Base-by-base conservation (phyloP, 331 rosid genomes). In the Pyracantha coccinea region DNA sequence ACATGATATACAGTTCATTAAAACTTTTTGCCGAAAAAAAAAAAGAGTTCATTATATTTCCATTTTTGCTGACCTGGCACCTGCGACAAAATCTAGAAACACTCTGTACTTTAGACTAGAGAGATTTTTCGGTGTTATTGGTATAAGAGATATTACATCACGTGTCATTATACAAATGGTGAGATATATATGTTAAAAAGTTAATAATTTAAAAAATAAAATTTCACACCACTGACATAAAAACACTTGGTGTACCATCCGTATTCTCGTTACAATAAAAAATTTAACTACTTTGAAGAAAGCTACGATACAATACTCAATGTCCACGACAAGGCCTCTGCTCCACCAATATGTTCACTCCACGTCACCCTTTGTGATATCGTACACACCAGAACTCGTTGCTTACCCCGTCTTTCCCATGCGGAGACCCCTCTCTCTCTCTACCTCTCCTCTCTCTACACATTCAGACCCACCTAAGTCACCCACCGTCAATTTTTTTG, bases 391-490 rank as follows among this genome's bases (percentile, higher is more conserved):
- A 21, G 77, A 38, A 38, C 45, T 38, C 45, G 65, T 70, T 69
- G 57, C 52, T 7, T 64, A 69, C 76, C 41, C 72, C 76, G 54
- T 65, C 75, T 75, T 74, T 69, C 79, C 77, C 86, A 78, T 71
- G 81, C 33, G 67, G 59, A 68, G 32, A 50, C 70, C 29, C 12
- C 41, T 38, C 52, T 61, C 53, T 35, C 41, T 8, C 47, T 38
- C 4, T 28, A 28, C 4, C 45, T 11, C 14, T 21, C 58, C 69
- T 21, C 66, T 72, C 72, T 44, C 71, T 20, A 35, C 45, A 41
- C 47, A 41, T 41, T 52, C 77, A 77, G 60, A 69, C 78, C 80
- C 77, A 76, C 81, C 80, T 60, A 83, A 79, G 82, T 76, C 84
- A 54, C 85, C 71, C 82, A 76, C 77, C 77, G 74, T 76, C 82